Base-by-base conservation (phyloP, 2,329 filamentous ascomycete species). In the Paraphaeosphaeria minitans region DNA sequence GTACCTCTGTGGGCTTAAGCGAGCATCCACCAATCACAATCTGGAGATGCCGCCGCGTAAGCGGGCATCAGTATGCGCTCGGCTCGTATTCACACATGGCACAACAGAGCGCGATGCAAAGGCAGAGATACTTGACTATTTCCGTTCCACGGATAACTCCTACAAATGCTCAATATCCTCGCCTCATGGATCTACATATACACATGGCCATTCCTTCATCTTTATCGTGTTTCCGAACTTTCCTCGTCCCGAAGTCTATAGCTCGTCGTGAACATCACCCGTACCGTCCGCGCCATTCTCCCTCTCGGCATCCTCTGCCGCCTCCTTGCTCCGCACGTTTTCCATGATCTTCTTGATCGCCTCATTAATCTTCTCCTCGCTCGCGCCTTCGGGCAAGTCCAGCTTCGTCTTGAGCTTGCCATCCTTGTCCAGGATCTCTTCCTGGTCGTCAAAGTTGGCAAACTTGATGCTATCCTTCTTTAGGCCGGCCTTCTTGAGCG, bases 331-430 rank as follows among this genome's bases (percentile, higher is more conserved):
- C 39, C 31, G 22, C 50, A 27, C 37, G 21, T 31, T 37, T 13
- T 53, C 50, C 24, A 43, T 27, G 31, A 53, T 19, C 27, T 61
- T 82, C 39, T 86, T 83, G 63, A 81, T 82, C 13, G 81, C 79
- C 42, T 78, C 80, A 22, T 83, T 81, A 61, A 80, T 79, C 47
- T 78, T 79, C 58, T 75, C 78, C 60, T 78, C 77, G 13, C 69
- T 79, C 4, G 68, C 66, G 48, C 67, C 67, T 16, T 66, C 47
- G 2, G 41, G 54, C 1, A 75, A 52, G 46, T 73, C 63, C 16
- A 75, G 52, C 54, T 69, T 70, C 46, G 65, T 64, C 48, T 72
- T 41, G 42, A 65, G 63, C 31, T 58, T 57, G 1, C 70, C 70
- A 58, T 63, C 55, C 27, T 69, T 64, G 37, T 63, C 66, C 46